Evolutionary conservation across 345 rosid genomes (phyloP), one percentile per base, ranked within the genome.

Genomic region (Populus alba): DNA sequence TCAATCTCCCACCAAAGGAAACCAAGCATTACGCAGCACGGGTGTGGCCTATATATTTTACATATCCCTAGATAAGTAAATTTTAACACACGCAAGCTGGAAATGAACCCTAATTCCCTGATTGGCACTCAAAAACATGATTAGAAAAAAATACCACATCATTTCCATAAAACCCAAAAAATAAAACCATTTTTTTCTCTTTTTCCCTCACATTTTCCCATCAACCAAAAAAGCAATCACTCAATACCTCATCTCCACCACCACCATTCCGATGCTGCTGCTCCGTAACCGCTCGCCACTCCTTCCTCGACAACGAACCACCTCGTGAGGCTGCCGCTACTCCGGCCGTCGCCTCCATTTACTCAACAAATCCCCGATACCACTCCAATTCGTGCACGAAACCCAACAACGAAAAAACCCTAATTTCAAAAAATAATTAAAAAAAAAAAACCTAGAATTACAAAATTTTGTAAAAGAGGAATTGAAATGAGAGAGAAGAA

Each of bases 211-310:
- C 65, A 76, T 45, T 78, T 69, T 27, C 68, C 38, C 76, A 63
- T 13, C 18, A 63, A 51, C 17, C 51, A 65, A 72, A 31, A 33
- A 33, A 62, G 11, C 27, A n/a, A 62, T 20, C 65, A 29, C 23
- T 27, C 17, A 25, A 51, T 59, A 81, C 41, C 72, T 86, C 87
- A 81, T 89, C 95, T 80, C 90, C 94, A 61, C 88, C 92, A 16
- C 83, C 86, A 6, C 78, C 78, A 80, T 85, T 91, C 62, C 91
- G 89, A 67, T 90, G 97, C 70, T 67, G 53, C 70, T 67, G 53
- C 72, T 97, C 99, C 22, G 98, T 86, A 74, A 90, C 90, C 39
- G 97, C 98, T 51, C 97, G 98, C 98, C 99, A 92, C 84, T 94
- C 97, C 86, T 94, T 94, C 83, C 97, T 79, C 16, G 90, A 65